Base-by-base conservation (phyloP, 495 filamentous ascomycete genomes). In the Aspergillus coremiiformis region DNA sequence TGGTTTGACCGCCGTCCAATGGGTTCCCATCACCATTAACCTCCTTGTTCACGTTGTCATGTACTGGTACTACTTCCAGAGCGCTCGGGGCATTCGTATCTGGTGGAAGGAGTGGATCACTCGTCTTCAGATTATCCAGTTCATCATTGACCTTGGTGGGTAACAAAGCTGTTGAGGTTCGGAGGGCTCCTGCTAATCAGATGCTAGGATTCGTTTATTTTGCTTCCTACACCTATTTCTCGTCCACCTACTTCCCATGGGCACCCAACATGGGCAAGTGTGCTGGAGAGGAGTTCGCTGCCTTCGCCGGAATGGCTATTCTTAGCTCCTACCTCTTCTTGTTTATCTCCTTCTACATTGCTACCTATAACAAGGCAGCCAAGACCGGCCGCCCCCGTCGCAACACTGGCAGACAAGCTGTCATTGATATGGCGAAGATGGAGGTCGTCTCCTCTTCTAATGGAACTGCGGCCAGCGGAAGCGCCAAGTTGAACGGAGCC, bases 271-370 rank as follows among this genome's bases (percentile, higher is more conserved):
- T 74, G 27, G 93, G 93, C 60, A 75, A 81, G 54, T 98, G 93
- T 64, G 90, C 93, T 14, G 93, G 93, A 59, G 93, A 96, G 78
- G 93, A 98, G 74, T 97, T 95, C 63, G 93, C 93, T 47, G 93
- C 93, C 22, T 88, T 96, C 66, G 81, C 91, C 47, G 93, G 93
- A 59, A 92, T 96, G 51, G 89, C 77, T 52, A 94, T 96, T 63
- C 73, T 98, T 61, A 87, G 78, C 73, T 93, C 87, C 39, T 98
- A 98, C 79, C 83, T 98, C 50, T 76, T 96, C 56, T 87, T 98
- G 51, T 98, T 98, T 82, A 95, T 98, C 76, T 90, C 86, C 45
- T 98, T 98, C 86, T 98, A 98, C 80, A 76, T 94, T 56, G 89
- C 89, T 44, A 98, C 93, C 49, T 98, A 98, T 77, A 90, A 87